A percentile compares a stretch with the other conserved stretches of the same genome.
Conservation (phyloP, 495 filamentous ascomycete genomes). For the Neurospora sp. region DNA sequence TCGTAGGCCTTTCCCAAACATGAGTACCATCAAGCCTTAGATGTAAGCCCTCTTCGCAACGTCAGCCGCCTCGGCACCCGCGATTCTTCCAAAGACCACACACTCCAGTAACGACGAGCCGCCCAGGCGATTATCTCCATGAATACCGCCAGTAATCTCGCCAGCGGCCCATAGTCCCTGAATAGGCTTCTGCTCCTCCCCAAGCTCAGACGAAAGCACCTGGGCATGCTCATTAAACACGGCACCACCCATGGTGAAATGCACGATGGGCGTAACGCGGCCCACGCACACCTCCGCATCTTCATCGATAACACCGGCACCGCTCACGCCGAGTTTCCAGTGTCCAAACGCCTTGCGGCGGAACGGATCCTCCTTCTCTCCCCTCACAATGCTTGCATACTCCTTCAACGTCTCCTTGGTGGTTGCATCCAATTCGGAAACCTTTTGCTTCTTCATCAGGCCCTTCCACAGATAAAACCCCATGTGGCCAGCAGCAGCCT, state of each 20-base stretch:
- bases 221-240: conserved; percentile 34
- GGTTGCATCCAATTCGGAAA: conserved; percentile 33
- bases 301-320: conserved; percentile 18
- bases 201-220: conserved; percentile 26
- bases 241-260: conserved; percentile 51
- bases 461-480: conserved; percentile 51
- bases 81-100: conserved; percentile 49
- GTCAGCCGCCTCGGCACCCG: conserved; percentile 26
- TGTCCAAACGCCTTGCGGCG: conserved; percentile 40
- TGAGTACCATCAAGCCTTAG: neutral
- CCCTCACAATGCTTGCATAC: conserved; percentile 33
- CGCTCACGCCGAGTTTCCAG: conserved; percentile 32
- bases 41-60: neutral
- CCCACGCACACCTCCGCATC: conserved; percentile 45
- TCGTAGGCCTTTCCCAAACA: neutral
- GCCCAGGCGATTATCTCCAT: conserved; percentile 44
- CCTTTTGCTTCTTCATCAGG: conserved; percentile 40
- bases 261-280: conserved; percentile 47
- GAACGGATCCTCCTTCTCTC: conserved; percentile 26
- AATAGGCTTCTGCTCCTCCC: conserved; percentile 21
- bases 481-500: conserved; percentile 39
- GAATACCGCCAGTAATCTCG: conserved; percentile 46
- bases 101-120: conserved; percentile 44
- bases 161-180: conserved; percentile 42
- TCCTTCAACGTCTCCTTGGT: conserved; percentile 31